Evolutionary conservation across 768 basidiomycete genomes (phyloP), one percentile per base, ranked within the genome.

Genomic region (Dacryopinax spathularia): DNA sequence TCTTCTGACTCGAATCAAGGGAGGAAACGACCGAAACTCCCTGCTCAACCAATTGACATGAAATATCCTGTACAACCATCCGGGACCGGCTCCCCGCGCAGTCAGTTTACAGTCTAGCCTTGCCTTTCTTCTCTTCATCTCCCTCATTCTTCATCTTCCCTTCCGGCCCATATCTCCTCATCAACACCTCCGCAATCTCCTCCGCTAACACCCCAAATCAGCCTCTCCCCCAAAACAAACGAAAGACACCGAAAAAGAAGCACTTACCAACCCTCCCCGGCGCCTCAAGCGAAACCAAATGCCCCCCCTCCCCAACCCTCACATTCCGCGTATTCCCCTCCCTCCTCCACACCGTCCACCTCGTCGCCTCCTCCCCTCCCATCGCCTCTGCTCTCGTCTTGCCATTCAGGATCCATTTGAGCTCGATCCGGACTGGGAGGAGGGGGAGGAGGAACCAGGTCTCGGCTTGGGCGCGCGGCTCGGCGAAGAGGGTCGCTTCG

Each of bases 401-500:
- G 5, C 80, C 82, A 9, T 83, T 83, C 63, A 87, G 70, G 34
- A 85, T 72, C 81, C 81, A 88, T 29, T 76, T 72, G 61, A 87
- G 63, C 44, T 77, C 73, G 33, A 87, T 79, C 35, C 76, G 73
- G 56, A 77, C 73, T 60, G 84, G 81, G 31, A 88, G 72, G 16
- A 63, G 33, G 9, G 67, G 56, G 16, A 77, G 63, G 12, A 73
- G 70, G 36, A 72, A 68, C 71, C 73, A 78, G 61, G 80, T 79
- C 43, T 74, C 77, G 33, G 77, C 60, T 70, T 73, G 1, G 2
- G 67, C 22, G 22, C 63, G n/a, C 6, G 68, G 70, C 61, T 86
- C 85, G 0, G 77, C 73, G 71, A 88, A 88, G 18, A 80, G 75
- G 2, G 81, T 70, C 1, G 81, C 85, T 73, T 91, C 89, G 67